Conservation (phyloP, 2,329 filamentous ascomycete genomes). For the Curvularia verruculosa region DNA sequence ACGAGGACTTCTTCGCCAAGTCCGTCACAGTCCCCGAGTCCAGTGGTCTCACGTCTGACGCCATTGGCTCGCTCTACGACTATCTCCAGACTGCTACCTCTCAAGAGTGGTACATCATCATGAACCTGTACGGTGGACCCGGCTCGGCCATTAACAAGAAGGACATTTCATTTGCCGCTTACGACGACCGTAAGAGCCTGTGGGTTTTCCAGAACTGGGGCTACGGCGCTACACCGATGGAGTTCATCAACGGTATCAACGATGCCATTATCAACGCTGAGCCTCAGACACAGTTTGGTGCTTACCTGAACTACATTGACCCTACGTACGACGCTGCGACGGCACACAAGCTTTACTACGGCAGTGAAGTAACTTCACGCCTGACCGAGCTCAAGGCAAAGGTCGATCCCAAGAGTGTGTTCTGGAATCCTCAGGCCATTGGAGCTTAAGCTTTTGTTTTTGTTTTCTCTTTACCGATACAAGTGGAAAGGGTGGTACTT, state of each 20-base stretch:
- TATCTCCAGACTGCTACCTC: slow-evolving; percentile 37
- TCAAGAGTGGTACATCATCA: slow-evolving; percentile 44
- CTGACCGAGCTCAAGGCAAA: slow-evolving; percentile 49
- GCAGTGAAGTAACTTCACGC: slow-evolving; percentile 44
- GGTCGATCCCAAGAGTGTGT: slow-evolving; percentile 49
- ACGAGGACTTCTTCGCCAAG: slow-evolving; percentile 52
- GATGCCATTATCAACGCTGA: slow-evolving; percentile 48
- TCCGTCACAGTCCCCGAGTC: slow-evolving; percentile 50
- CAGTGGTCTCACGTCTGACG: slow-evolving; percentile 35
- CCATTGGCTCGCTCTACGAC: slow-evolving; percentile 39
- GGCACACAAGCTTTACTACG: slow-evolving; percentile 60
- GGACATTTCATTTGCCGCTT: slow-evolving; percentile 43
- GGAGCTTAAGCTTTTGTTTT: slow-evolving; percentile 21
- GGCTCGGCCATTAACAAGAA: slow-evolving; percentile 46
- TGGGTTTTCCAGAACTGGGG: slow-evolving; percentile 50
- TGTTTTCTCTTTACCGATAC: not conserved
- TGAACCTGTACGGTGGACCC: slow-evolving; percentile 50
- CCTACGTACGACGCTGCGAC: slow-evolving; percentile 54
- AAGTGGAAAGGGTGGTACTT: not conserved
- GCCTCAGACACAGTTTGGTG: slow-evolving; percentile 52
- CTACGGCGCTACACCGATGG: slow-evolving; percentile 29
- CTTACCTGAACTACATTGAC: slow-evolving; percentile 63
- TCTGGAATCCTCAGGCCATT: slow-evolving; percentile 50
- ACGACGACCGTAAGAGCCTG: slow-evolving; percentile 45
- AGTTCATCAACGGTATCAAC: slow-evolving; percentile 53